phyloP scores from a whole-genome alignment of 495 filamentous ascomycete species.

The Pseudevernia furfuracea region DNA sequence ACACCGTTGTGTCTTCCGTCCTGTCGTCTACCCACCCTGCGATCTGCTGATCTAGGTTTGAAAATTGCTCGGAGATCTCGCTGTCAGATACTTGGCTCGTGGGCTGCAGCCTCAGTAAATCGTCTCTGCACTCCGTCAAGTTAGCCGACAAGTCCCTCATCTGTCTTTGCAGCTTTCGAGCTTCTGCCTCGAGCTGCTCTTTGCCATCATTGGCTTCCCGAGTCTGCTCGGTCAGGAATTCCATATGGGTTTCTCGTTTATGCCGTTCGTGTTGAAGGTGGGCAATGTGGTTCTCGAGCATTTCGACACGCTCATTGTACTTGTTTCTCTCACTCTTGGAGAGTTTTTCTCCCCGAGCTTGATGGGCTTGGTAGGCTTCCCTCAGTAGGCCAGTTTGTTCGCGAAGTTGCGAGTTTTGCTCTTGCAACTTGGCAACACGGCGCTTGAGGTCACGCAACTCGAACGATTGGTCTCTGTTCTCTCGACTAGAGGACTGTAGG shows the following conservation, averaged over 20 bases:
- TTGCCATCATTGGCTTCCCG: conserved; percentile 25
- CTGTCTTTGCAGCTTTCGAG: conserved; percentile 20
- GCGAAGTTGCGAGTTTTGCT: conserved; percentile 16
- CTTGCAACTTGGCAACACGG: conserved; percentile 18
- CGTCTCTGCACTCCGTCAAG: conserved; percentile 24
- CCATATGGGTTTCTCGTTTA: conserved; percentile 22
- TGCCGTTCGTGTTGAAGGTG: conserved; percentile 22
- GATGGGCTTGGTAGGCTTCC: conserved; percentile 3
- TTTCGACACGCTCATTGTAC: conserved; percentile 22
- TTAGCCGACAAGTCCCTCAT: conserved; percentile 18
- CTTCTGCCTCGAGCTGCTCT: conserved; percentile 11
- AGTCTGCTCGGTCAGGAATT: conserved; percentile 21
- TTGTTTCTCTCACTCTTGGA: conserved; percentile 19
- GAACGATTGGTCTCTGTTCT: conserved; percentile 21
- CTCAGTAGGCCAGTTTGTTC: conserved; percentile 9
- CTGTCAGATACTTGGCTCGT: conserved; percentile 23
- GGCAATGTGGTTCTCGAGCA: conserved; percentile 21
- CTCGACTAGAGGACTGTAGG: conserved; percentile 9
- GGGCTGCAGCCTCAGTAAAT: conserved; percentile 23
- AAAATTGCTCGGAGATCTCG: conserved; percentile 22
- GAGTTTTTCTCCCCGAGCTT: conserved; percentile 12
- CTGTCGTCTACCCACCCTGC: conserved; percentile 24
- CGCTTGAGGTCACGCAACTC: conserved; percentile 25
- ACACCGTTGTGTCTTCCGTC: conserved; percentile 18
- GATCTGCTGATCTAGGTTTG: conserved; percentile 21